A percentile compares a stretch with the other conserved stretches of the same genome.
Conservation (phyloP, 768 basidiomycete species). For the Boletus sensibilis region DNA sequence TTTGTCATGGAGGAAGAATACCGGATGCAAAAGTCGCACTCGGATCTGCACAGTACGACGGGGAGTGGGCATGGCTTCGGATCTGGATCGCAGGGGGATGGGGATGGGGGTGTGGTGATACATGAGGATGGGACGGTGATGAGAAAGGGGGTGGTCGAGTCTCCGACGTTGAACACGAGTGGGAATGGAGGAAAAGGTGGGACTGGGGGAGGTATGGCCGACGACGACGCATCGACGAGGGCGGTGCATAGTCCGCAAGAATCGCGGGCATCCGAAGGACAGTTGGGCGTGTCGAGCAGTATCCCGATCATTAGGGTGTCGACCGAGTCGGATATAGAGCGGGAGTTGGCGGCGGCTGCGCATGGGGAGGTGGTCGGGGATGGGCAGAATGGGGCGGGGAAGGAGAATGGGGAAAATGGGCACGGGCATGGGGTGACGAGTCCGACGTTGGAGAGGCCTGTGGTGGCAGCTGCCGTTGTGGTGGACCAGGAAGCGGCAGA, state of each 20-base stretch:
- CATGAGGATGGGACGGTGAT: constrained; percentile 62
- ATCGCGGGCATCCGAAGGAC: constrained; percentile 29
- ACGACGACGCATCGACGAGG: constrained; percentile 72
- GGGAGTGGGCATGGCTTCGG: constrained; percentile 22
- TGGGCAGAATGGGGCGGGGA: background rate
- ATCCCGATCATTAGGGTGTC: constrained; percentile 82
- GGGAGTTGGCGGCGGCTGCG: constrained; percentile 35
- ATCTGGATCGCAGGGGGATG: constrained; percentile 21
- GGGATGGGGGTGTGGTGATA: constrained; percentile 41
- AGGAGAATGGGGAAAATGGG: constrained; percentile 25
- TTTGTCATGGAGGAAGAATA: constrained; percentile 99
- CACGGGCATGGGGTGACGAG: constrained; percentile 19
- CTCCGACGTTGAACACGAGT: constrained; percentile 1
- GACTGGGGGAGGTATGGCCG: constrained; percentile 25
- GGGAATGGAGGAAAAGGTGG: background rate
- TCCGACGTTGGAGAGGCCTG: constrained; percentile 41
- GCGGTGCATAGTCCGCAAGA: constrained; percentile 45
- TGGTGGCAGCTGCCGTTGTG: constrained; percentile 40
- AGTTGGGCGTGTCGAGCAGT: constrained; percentile 5
- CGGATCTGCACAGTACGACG: constrained; percentile 52
- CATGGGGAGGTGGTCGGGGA: constrained; percentile 21
- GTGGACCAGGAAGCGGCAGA: constrained; percentile 25
- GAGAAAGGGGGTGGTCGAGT: constrained; percentile 15
- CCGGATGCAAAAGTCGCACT: constrained; percentile 88
- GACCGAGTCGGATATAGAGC: constrained; percentile 60